These are phyloP conservation scores for Kickxella alabastrina DNA, from an alignment of 192 early-diverging fungal genomes.

Conservation along the genomic window DNA sequence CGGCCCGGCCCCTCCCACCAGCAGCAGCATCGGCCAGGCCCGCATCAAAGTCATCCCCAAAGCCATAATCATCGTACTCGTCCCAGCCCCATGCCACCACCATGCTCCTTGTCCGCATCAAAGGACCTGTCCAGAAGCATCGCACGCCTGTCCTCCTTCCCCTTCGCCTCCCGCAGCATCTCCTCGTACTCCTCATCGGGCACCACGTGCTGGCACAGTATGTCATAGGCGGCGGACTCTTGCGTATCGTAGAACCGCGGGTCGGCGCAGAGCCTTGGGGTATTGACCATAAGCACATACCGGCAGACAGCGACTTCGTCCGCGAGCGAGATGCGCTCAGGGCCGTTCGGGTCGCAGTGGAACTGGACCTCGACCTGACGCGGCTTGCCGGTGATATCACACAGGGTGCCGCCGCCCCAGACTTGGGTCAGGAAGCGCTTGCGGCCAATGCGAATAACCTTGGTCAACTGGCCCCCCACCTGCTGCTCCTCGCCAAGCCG, in stretches of 20 bases:
- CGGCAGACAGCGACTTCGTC: constrained; percentile 66
- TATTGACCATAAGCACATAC: constrained; percentile 77
- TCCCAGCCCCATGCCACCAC: too few species aligned
- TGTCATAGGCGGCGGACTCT: constrained; percentile 51
- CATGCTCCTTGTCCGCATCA: too few species aligned
- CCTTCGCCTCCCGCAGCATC: background rate
- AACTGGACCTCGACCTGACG: constrained; percentile 78
- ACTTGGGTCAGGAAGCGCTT: constrained; percentile 63
- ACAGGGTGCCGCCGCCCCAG: constrained; percentile 72
- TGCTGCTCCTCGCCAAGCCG: background rate
- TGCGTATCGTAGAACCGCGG: constrained; percentile 47
- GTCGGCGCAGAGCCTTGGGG: constrained; percentile 68
- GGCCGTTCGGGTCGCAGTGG: constrained; percentile 63
- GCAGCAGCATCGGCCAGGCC: too few species aligned
- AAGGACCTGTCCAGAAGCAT: too few species aligned
- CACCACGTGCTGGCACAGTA: constrained; percentile 62
- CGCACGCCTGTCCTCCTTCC: constrained; percentile 1
- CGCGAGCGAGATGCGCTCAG: constrained; percentile 62
- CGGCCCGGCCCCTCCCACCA: too few species aligned
- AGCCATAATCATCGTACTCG: too few species aligned
- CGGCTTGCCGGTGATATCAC: constrained; percentile 66
- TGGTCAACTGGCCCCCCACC: constrained; percentile 32
- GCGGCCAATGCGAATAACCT: constrained; percentile 40
- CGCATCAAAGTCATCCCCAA: too few species aligned
- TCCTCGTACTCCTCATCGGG: constrained; percentile 38